Percentiles rank a stretch among this genome's conserved stretches.
Evolutionary conservation across 352 stramenopile genomes (phyloP).

Genomic region (Globisporangium parvum): DNA sequence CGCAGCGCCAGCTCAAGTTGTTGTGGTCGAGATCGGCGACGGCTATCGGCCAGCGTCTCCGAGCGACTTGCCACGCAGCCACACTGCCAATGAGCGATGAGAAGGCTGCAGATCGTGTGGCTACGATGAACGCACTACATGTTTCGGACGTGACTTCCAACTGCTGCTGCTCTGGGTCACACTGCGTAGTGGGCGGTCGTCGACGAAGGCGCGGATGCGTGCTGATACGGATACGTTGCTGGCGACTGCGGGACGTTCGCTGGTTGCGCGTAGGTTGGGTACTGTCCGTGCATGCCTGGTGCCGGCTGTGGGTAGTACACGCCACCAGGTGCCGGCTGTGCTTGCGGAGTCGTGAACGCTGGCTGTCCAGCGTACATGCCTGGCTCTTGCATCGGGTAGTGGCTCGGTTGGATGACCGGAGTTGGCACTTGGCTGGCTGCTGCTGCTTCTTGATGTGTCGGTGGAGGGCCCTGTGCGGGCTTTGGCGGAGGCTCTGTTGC

Average conservation of each 20-base stretch:
- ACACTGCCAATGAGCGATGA: background rate
- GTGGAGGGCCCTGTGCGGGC: background rate
- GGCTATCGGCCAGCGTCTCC: background rate
- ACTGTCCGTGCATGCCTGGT: background rate
- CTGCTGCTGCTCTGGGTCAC: background rate
- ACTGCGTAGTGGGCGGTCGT: background rate
- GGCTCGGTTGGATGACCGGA: background rate
- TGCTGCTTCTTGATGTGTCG: background rate
- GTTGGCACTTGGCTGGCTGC: background rate
- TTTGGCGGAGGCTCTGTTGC: background rate
- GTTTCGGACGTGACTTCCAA: too few species aligned
- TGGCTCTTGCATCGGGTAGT: background rate
- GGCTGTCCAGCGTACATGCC: background rate
- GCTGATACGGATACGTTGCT: background rate
- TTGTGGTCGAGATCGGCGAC: background rate
- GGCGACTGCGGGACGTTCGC: background rate
- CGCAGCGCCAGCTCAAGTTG: background rate
- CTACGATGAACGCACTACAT: background rate
- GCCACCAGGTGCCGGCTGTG: background rate
- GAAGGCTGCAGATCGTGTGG: background rate
- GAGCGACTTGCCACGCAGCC: background rate
- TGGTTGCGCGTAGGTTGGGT: background rate
- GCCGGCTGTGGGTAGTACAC: background rate
- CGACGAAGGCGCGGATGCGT: background rate
- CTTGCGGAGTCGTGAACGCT: background rate